A percentile compares a stretch with the other conserved stretches of the same genome.
phyloP scores from a whole-genome alignment of 768 basidiomycete species.

The Coprinellus micaceus region DNA sequence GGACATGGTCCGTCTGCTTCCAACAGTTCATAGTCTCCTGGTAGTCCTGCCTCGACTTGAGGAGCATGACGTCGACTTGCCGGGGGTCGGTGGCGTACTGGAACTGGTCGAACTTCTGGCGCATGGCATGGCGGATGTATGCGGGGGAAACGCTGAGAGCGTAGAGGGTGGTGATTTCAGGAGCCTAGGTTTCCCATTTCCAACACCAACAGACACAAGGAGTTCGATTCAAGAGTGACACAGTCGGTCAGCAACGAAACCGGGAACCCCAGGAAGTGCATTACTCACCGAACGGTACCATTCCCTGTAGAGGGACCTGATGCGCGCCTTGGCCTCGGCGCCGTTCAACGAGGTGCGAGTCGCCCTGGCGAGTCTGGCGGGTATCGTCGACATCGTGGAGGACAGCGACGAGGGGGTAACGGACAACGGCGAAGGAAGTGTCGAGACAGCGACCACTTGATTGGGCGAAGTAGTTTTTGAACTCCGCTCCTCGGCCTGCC shows the following conservation, averaged over 20 bases:
- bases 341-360: conserved; percentile 54
- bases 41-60: conserved; percentile 82
- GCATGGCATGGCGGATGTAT: conserved; percentile 75
- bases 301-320: conserved; percentile 78
- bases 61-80: conserved; percentile 80
- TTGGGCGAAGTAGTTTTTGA: conserved; percentile 15
- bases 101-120: conserved; percentile 85
- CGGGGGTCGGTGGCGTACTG: conserved; percentile 75
- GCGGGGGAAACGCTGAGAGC: conserved; percentile 76
- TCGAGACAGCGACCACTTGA: background rate
- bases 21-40: conserved; percentile 95
- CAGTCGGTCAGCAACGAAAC: too few species aligned
- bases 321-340: conserved; percentile 63
- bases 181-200: too few species aligned
- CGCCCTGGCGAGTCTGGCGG: conserved; percentile 76
- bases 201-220: too few species aligned
- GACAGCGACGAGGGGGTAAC: conserved; percentile 9
- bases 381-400: conserved; percentile 66
- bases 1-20: conserved; percentile 82
- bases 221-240: too few species aligned
- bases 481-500: conserved; percentile 12
- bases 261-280: too few species aligned
- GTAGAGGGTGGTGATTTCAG: conserved; percentile 82
- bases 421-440: background rate
- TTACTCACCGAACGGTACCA: conserved; percentile 88